Base-by-base conservation (phyloP, 192 early-diverging fungal species). In the Coemansia sp. region DNA sequence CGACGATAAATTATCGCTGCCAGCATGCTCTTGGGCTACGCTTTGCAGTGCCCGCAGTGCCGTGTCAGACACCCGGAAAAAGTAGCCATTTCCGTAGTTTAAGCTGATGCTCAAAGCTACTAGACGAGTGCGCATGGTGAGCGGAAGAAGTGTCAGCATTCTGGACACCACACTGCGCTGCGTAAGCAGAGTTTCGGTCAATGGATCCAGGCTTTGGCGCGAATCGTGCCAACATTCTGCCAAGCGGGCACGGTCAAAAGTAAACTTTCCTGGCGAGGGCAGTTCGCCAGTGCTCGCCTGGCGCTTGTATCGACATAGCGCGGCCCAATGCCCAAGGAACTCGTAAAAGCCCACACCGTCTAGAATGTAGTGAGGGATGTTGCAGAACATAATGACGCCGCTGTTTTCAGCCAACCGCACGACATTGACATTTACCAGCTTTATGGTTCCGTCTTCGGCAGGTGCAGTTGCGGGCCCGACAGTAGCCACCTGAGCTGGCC, bases 321-420 rank as follows among this genome's bases (percentile, higher is more conserved):
- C 16, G 0, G 58, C 66, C 72, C 72, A 76, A 12, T 49, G 62
- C 20, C 49, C 34, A 0, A 76, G 47, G 51, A 76, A 76, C 30
- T 49, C 59, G 30, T 68, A 76, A 58, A 64, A 76, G 6, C 72
- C 72, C 4, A 69, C 40, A 1, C 72, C 72, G 31, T 76, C 72
- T 6, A 76, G 23, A 11, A 76, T 40, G 20, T 69, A 76, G 40
- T 76, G 73, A 41, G 66, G 66, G 4, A 76, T 60, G 28, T 62
- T 76, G 41, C 60, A 41, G 39, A 76, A 76, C 4, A 76, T 21
- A 20, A 69, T 44, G 0, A 76, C 51, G 5, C 73, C 73, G 16
- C 59, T 61, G 55, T 66, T 65, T 17, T 69, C 51, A 17, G 20
- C 43, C 37, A 76, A 18, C 21, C 66, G 40, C 44, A 69, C 59